Evolutionary conservation across 2,329 filamentous ascomycete genomes (phyloP).

Genomic region (Emydomyces testavorans): DNA sequence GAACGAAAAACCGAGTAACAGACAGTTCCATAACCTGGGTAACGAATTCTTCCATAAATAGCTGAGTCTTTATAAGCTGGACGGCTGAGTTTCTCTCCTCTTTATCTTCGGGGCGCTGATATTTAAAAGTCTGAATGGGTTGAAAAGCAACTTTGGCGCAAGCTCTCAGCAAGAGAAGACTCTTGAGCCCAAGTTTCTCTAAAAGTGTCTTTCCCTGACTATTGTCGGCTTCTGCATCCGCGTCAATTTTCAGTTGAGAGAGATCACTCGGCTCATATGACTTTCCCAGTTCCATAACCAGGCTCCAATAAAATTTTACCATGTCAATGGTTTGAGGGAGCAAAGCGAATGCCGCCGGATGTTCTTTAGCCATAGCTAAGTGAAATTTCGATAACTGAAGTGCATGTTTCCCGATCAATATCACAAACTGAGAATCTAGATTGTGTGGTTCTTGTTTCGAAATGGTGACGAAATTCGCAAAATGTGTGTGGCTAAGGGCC

Average conservation of each 20-base stretch:
- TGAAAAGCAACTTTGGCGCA: constrained; percentile 79
- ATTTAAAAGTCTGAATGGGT: constrained; percentile 71
- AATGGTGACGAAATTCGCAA: constrained; percentile 61
- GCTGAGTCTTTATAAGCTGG: constrained; percentile 55
- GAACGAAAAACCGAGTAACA: constrained; percentile 78
- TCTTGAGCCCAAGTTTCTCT: constrained; percentile 73
- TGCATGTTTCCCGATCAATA: constrained; percentile 69
- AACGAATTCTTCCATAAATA: constrained; percentile 67
- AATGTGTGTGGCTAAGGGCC: constrained; percentile 63
- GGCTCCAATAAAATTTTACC: constrained; percentile 71
- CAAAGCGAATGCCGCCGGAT: constrained; percentile 71
- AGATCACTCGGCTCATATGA: constrained; percentile 38
- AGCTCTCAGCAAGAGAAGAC: constrained; percentile 66
- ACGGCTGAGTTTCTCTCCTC: constrained; percentile 63
- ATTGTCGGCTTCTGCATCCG: constrained; percentile 39
- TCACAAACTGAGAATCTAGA: constrained; percentile 43
- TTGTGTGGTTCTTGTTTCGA: constrained; percentile 47
- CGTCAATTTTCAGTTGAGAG: constrained; percentile 28
- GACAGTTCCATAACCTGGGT: constrained; percentile 71
- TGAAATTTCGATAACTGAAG: constrained; percentile 88
- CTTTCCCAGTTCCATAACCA: constrained; percentile 66
- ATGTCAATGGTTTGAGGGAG: constrained; percentile 70
- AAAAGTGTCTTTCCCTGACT: constrained; percentile 46
- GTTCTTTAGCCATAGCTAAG: constrained; percentile 66
- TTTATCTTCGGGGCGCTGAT: constrained; percentile 61